Base-by-base conservation (phyloP, 305 asterid species). In the Plantago coronopus region DNA sequence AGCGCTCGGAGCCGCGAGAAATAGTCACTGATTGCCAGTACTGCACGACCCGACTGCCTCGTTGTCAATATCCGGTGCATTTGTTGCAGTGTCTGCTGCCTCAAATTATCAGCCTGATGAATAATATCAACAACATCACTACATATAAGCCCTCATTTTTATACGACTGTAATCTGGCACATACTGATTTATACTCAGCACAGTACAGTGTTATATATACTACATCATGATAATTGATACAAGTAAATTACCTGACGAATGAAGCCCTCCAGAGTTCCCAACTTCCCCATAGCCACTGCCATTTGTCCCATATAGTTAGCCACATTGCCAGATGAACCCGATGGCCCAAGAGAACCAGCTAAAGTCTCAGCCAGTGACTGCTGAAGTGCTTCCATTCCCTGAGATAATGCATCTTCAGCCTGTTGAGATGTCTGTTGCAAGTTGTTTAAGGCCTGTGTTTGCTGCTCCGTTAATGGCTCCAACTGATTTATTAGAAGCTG, bases 221-320 rank as follows among this genome's bases (percentile, higher is more conserved):
- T n/a, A n/a, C n/a, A n/a, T n/a, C n/a, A n/a, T n/a, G n/a, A n/a
- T n/a, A n/a, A n/a, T n/a, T n/a, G n/a, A n/a, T n/a, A n/a, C n/a
- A n/a, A n/a, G 31, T 20, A 50, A 3, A 29, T 56, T 45, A 47
- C 90, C 90, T 83, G 91, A 48, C 83, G 85, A 64, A 83, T 81
- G 82, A 83, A 83, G 77, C 91, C 82, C 66, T 83, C 91, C 10
- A 83, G 83, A 22, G 87, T 83, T 66, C 91, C 91, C 76, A 83
- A 68, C 74, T 83, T 81, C 1, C 91, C 91, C 91, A 83, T 83
- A 27, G 91, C 91, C 91, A 83, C 79, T 6, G 91, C 91, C 91
- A 83, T 83, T 81, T 83, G 91, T 21, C 91, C 91, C 91, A 83
- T 83, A 71, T 83, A 83, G 66, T 81, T 83, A 29, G 91, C 91